These are phyloP conservation scores for Aristolochia contorta DNA, from an alignment of 164 flowering plant species.

Conservation along the genomic window DNA sequence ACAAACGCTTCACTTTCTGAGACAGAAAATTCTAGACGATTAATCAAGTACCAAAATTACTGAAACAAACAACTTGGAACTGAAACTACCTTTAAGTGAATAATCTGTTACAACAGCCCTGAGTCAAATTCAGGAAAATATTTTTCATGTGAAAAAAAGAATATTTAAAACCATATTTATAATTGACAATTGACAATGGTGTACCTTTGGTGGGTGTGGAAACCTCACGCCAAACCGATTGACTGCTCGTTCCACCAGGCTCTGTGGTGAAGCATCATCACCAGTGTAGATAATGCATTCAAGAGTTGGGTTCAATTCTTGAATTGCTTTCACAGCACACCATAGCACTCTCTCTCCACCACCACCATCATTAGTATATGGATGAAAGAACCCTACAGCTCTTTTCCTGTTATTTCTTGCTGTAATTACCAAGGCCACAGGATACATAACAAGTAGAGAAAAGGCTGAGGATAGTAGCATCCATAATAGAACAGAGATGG, in stretches of 20 bases:
- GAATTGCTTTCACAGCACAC: constrained; percentile 92
- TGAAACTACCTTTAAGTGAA: not conserved
- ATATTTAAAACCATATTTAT: too few relatives aligned
- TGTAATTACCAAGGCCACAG: constrained; percentile 7
- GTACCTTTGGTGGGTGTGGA: constrained; percentile 56
- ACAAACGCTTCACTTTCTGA: not conserved
- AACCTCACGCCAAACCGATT: constrained; percentile 85
- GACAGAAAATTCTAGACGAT: not conserved
- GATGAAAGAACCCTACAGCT: constrained; percentile 86
- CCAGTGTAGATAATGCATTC: constrained; percentile 71
- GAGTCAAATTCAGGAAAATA: not conserved
- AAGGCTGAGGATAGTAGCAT: constrained; percentile 7
- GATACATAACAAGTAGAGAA: constrained; percentile 7
- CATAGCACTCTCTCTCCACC: constrained; percentile 96
- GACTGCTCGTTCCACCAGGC: constrained; percentile 50
- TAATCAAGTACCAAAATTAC: not conserved
- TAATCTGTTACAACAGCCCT: not conserved
- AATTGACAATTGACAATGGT: not conserved
- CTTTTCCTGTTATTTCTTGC: constrained; percentile 28
- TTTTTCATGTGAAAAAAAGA: not conserved
- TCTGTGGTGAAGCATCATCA: constrained; percentile 70
- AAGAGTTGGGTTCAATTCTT: constrained; percentile 62
- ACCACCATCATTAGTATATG: constrained; percentile 96
- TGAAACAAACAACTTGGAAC: not conserved
- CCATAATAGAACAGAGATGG: constrained; percentile 11